A percentile compares a stretch with the other conserved stretches of the same genome.
Evolutionary conservation across 306 rosid genomes (phyloP).

Genomic region (Astragalus glycyphyllos): DNA sequence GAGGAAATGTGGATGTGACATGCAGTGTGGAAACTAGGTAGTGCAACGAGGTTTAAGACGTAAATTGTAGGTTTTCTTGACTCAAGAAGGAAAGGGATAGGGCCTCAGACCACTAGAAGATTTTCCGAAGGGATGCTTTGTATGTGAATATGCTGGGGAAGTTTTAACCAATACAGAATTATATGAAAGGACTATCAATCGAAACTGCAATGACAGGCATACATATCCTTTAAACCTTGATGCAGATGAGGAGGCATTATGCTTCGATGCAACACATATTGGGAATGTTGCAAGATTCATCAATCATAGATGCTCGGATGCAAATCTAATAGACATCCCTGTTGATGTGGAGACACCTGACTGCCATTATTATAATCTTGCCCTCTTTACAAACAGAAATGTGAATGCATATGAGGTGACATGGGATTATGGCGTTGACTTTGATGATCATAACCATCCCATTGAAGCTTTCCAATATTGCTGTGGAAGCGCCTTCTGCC

Average conservation of each 20-base stretch:
- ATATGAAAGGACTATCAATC: conserved; percentile 59
- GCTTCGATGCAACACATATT: conserved; percentile 85
- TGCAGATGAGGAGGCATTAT: conserved; percentile 92
- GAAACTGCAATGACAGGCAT: conserved; percentile 62
- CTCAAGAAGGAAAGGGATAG: conserved; percentile 85
- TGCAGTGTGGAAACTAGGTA: conserved; percentile 87
- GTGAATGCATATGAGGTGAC: conserved; percentile 80
- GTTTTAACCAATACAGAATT: conserved; percentile 82
- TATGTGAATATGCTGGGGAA: conserved; percentile 91
- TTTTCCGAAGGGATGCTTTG: conserved; percentile 77
- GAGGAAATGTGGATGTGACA: conserved; percentile 92
- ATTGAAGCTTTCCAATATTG: conserved; percentile 74
- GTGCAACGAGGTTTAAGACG: conserved; percentile 85
- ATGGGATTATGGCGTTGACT: conserved; percentile 94
- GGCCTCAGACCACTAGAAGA: conserved; percentile 80
- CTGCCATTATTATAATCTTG: conserved; percentile 90
- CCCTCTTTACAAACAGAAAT: conserved; percentile 76
- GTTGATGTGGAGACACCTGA: conserved; percentile 97
- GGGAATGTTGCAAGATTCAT: conserved; percentile 96
- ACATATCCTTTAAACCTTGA: conserved; percentile 92
- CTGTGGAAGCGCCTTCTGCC: conserved; percentile 78
- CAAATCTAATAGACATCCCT: conserved; percentile 79
- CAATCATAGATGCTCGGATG: conserved; percentile 85
- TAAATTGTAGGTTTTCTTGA: conserved; percentile 82
- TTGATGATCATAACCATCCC: conserved; percentile 75